Evolutionary conservation across 1,284 basidiomycete species (phyloP), one percentile per base, ranked within the genome.

Genomic region (Irpex sp.): DNA sequence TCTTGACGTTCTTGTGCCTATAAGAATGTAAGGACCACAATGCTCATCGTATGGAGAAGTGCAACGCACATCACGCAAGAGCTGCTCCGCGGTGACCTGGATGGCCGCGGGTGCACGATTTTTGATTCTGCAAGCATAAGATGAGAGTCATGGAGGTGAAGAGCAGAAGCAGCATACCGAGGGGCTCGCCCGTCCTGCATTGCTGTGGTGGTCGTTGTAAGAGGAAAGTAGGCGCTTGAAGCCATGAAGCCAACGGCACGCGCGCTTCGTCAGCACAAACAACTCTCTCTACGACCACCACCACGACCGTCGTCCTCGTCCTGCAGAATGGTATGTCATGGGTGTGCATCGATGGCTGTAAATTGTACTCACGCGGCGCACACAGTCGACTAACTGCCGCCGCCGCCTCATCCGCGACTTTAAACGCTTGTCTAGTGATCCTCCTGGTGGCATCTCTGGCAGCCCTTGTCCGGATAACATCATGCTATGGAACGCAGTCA

Each of bases 401-500:
- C 85, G 94, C 72, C 89, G 95, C 62, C 88, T 97, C 64, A 96
- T 98, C 68, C 90, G 96, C 64, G 96, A 98, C 79, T 98, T 98
- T 79, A 98, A 98, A 80, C 85, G 95, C 44, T 85, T 99, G 40
- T 94, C 94, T 48, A 90, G 88, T 15, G 97, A 98, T 75, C 96
- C 97, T 3, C 97, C 97, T 0, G 91, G 94, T 63, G 97, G 97
- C 8, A 96, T 98, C 70, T 96, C 94, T 11, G 97, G 97, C 31
- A 96, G 94, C 69, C 97, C 97, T 72, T 96, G 94, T 75, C 90
- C 94, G 0, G 97, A 98, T 77, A 98, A 98, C 75, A 97, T 99
- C 76, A 97, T 98, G 94, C 83, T 98, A 9, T 99, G 97, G 97
- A 98, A 99, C 73, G 97, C 97, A 1, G 97, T 99, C 68, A 99